A percentile compares a stretch with the other conserved stretches of the same genome.
phyloP scores from a whole-genome alignment of 2,329 filamentous ascomycete genomes.

The Remersonia thermophila region DNA sequence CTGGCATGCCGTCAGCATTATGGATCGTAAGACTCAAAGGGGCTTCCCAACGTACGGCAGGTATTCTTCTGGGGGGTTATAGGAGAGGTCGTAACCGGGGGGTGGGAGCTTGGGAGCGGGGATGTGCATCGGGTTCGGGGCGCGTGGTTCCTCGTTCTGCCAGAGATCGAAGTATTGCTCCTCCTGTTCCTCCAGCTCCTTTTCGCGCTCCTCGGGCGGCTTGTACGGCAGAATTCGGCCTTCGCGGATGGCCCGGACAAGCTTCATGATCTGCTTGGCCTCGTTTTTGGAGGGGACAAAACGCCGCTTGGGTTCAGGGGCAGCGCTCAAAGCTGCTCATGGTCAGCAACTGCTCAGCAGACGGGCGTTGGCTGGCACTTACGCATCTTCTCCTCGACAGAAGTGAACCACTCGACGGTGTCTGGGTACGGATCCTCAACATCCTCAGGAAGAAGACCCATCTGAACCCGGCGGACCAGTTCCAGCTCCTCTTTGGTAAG shows the following conservation, averaged over 20 bases:
- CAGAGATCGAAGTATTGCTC: constrained; percentile 77
- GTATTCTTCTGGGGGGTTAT: constrained; percentile 92
- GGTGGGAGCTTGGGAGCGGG: constrained; percentile 87
- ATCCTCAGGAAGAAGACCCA: constrained; percentile 76
- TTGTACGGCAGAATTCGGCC: constrained; percentile 88
- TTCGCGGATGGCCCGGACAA: constrained; percentile 89
- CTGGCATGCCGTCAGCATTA: constrained; percentile 2
- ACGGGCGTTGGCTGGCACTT: constrained; percentile 1
- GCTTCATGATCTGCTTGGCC: constrained; percentile 90
- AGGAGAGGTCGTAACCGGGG: constrained; percentile 88
- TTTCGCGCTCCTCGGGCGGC: constrained; percentile 52
- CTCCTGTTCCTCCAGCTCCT: constrained; percentile 60
- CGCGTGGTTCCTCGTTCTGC: constrained; percentile 77
- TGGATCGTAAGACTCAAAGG: too few relatives aligned
- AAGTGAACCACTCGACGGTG: constrained; percentile 87
- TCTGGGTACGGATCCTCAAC: constrained; percentile 90
- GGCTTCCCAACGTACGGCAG: constrained; percentile 40
- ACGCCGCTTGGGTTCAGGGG: constrained; percentile 88
- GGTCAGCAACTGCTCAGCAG: constrained; percentile 2
- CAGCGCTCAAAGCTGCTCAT: constrained; percentile 57
- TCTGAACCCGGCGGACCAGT: constrained; percentile 74
- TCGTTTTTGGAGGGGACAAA: constrained; percentile 97
- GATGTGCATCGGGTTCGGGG: constrained; percentile 85
- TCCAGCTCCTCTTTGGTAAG: constrained; percentile 67
- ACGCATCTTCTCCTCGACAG: constrained; percentile 80